phyloP scores from a whole-genome alignment of 176 grass and related monocot genomes.

The Oryza rufipogon region DNA sequence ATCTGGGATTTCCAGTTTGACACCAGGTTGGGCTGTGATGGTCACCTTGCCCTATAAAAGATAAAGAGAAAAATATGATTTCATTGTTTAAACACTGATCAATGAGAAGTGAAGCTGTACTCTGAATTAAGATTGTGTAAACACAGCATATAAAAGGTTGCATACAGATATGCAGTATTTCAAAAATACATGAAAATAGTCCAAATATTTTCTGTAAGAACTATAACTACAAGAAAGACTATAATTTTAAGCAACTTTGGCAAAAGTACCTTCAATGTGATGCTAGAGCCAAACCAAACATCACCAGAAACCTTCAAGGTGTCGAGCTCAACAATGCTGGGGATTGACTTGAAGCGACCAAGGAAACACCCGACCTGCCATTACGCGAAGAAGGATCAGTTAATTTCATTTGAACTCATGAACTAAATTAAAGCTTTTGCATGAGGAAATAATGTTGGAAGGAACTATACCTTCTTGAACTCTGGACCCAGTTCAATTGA shows the following conservation, averaged over 20 bases:
- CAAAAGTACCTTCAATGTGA: constrained; percentile 77
- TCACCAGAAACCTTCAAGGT: constrained; percentile 95
- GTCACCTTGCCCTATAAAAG: constrained; percentile 59
- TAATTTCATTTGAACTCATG: background rate
- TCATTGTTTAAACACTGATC: background rate
- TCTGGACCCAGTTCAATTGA: constrained; percentile 85
- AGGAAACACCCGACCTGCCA: constrained; percentile 78
- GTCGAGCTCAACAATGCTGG: constrained; percentile 91
- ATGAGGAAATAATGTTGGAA: constrained; percentile 1
- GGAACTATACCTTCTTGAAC: constrained; percentile 78
- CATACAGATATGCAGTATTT: background rate
- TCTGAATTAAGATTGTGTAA: background rate
- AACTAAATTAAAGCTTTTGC: constrained; percentile 7
- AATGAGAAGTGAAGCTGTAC: background rate
- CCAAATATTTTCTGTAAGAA: background rate
- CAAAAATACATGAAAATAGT: background rate
- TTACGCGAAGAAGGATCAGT: constrained; percentile 13
- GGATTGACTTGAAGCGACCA: constrained; percentile 83
- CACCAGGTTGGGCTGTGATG: constrained; percentile 73
- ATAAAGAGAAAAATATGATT: constrained; percentile 14
- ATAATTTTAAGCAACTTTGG: constrained; percentile 22
- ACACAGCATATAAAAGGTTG: background rate
- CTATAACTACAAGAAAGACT: constrained; percentile 16
- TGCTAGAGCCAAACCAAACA: constrained; percentile 73
- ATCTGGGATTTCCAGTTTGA: constrained; percentile 80